Base-by-base conservation (phyloP, 768 basidiomycete genomes). In the Gyrodon lividus region DNA sequence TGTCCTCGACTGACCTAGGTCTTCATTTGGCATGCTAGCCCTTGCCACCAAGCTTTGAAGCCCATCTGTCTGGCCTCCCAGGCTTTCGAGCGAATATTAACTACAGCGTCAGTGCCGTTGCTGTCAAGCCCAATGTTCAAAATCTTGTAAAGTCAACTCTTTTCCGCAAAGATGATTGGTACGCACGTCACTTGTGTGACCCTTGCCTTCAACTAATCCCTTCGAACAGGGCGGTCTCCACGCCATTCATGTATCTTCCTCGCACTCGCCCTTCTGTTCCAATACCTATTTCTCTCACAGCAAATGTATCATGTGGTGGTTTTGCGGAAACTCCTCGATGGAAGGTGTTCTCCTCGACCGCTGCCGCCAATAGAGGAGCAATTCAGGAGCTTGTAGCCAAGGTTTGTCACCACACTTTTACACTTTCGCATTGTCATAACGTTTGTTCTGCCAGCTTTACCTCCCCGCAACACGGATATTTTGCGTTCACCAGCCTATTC, bases 31-130 rank as follows among this genome's bases (percentile, higher is more conserved):
- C 46, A 45, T 23, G 13, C 22, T 40, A 89, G 87, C 74, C 81
- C 39, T 72, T 91, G 20, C 88, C 88, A 19, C 89, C 88, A 1
- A 86, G 81, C 12, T 84, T 82, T 54, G 74, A 81, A 50, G 81
- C 84, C 14, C 85, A 83, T 55, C 71, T 90, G 16, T 77, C 79
- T 12, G 87, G 87, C 3, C 65, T 89, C 6, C 88, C 88, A 9
- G 89, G 88, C 1, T 89, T 90, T 60, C 72, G 74, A 14, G 86
- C 88, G 13, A 77, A 67, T 6, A 80, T 87, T 46, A 78, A 79
- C 22, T 91, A 90, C 61, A 74, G 73, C 23, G 74, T 89, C 8
- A 77, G 72, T 46, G 82, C 76, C 1, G 69, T 74, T 22, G 75
- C 82, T 22, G 69, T 74, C 52, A 83, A 81, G 59, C 77, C 76